Evolutionary conservation across 2,329 filamentous ascomycete genomes (phyloP).

Genomic region (Pyrenophora tritici-repentis): DNA sequence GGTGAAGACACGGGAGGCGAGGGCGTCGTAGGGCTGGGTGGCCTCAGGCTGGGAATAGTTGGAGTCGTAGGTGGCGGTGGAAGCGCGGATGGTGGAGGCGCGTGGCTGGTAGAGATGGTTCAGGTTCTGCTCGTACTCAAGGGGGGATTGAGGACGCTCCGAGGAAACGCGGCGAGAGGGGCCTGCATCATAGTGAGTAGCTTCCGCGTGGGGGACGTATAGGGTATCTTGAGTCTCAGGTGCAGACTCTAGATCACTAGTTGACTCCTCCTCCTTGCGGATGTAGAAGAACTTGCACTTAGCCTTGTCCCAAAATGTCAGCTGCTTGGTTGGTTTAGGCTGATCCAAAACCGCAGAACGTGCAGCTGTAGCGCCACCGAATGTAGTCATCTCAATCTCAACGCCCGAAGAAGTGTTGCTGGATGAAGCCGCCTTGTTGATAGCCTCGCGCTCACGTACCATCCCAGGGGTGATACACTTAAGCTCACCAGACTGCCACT

Average conservation of each 20-base stretch:
- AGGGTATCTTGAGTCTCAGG: background rate
- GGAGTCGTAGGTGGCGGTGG: background rate
- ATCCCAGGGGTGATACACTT: slow-evolving; percentile 12
- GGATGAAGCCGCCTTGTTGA: background rate
- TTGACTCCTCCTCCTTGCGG: background rate
- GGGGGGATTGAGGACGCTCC: background rate
- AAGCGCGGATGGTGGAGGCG: background rate
- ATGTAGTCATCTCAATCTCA: slow-evolving; percentile 5
- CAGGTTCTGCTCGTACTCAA: background rate
- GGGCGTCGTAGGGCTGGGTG: background rate
- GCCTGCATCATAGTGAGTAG: background rate
- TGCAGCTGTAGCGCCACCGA: background rate
- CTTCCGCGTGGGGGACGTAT: background rate
- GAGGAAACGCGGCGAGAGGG: background rate
- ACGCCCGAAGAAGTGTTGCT: background rate
- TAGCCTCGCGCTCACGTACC: slow-evolving; percentile 6
- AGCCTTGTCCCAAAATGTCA: slow-evolving; percentile 4
- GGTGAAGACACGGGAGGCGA: background rate
- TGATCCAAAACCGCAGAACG: background rate
- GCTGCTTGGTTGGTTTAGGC: background rate
- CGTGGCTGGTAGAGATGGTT: background rate
- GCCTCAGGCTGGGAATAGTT: background rate
- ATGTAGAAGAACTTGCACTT: slow-evolving; percentile 1
- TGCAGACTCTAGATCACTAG: background rate
- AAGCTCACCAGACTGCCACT: slow-evolving; percentile 16